Conservation (phyloP, 257 asterid species). For the Nicotiana tomentosiformis region DNA sequence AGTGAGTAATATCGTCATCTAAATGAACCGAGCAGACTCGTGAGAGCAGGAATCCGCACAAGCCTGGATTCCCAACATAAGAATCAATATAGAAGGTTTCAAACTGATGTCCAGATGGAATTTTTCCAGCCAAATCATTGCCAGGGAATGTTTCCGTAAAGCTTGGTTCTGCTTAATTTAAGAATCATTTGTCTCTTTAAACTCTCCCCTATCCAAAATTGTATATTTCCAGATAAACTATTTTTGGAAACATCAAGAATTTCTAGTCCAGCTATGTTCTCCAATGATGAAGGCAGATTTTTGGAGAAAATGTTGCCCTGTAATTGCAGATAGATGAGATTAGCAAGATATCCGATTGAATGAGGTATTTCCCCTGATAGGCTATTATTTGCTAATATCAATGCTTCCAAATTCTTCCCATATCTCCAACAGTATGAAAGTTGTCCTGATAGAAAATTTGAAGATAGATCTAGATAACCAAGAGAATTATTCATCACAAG, state of each 20-base stretch:
- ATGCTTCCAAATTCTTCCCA: background rate
- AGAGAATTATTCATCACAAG: constrained; percentile 1
- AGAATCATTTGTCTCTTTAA: background rate
- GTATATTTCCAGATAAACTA: background rate
- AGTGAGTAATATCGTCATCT: background rate
- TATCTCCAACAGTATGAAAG: constrained; percentile 4
- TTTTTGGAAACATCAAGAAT: background rate
- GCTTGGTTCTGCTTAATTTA: background rate
- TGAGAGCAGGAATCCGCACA: background rate
- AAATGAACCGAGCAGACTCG: background rate
- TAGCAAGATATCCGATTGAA: background rate
- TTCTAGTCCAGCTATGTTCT: background rate
- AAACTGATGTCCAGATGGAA: background rate
- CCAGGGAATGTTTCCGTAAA: background rate
- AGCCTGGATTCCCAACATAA: background rate
- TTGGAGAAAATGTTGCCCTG: background rate
- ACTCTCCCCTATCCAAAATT: background rate
- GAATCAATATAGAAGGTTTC: accelerated
- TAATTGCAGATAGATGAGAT: background rate
- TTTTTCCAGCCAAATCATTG: background rate
- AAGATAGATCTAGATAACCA: background rate
- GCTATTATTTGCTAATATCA: background rate
- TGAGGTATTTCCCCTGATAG: background rate
- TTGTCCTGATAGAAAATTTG: background rate
- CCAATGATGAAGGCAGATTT: background rate